phyloP scores from a whole-genome alignment of 148 eudicot genomes.

The Heliosperma pusillum region DNA sequence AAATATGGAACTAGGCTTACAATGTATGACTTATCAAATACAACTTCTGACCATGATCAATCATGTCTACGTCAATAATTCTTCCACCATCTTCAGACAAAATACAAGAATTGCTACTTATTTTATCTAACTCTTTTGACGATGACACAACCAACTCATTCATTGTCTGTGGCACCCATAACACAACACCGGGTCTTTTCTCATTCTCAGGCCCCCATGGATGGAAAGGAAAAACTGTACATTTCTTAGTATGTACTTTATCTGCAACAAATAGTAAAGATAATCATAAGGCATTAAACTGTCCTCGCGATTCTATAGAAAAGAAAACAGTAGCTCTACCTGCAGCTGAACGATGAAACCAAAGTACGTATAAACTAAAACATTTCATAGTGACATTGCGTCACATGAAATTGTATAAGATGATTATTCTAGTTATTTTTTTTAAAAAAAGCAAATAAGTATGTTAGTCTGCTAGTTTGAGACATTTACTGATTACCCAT shows the following conservation, averaged over 20 bases:
- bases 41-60: slow-evolving; percentile 67
- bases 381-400: too few relatives aligned
- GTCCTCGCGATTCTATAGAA: too few relatives aligned
- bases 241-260: slow-evolving; percentile 40
- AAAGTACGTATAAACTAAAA: too few relatives aligned
- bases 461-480: too few relatives aligned
- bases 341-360: too few relatives aligned
- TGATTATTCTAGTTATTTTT: too few relatives aligned
- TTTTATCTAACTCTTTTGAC: slow-evolving; percentile 36
- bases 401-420: too few relatives aligned
- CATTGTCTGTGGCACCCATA: slow-evolving; percentile 69
- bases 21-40: slow-evolving; percentile 48
- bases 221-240: slow-evolving; percentile 58
- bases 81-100: slow-evolving; percentile 78
- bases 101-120: slow-evolving; percentile 35
- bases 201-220: slow-evolving; percentile 49
- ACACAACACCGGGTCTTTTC: slow-evolving; percentile 47
- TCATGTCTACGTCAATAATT: slow-evolving; percentile 70
- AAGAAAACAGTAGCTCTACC: too few relatives aligned
- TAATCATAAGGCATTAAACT: not conserved
- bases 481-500: too few relatives aligned
- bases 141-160: slow-evolving; percentile 58
- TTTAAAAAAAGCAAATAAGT: too few relatives aligned
- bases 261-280: slow-evolving; percentile 21
- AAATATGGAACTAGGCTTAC: not conserved